Percentiles rank a stretch among this genome's conserved stretches.
phyloP scores from a whole-genome alignment of 2,329 filamentous ascomycete genomes.

The Penicillium sp. region DNA sequence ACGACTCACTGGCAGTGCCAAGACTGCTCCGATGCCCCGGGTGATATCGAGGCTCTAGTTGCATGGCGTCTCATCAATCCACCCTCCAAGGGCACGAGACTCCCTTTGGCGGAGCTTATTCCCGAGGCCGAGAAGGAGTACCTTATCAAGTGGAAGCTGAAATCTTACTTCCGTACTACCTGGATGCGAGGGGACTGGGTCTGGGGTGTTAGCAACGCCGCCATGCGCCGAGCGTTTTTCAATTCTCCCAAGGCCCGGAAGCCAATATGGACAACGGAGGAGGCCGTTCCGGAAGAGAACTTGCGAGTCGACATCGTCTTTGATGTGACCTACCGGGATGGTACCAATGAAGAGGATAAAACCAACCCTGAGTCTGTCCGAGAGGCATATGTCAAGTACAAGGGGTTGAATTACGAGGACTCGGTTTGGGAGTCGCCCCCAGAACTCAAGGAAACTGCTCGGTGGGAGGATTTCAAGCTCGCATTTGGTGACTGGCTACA shows the following conservation, averaged over 20 bases:
- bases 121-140: conserved; percentile 84
- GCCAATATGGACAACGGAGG: conserved; percentile 69
- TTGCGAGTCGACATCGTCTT: conserved; percentile 88
- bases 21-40: conserved; percentile 66
- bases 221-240: conserved; percentile 73
- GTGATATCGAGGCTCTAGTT: conserved; percentile 75
- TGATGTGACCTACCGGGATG: conserved; percentile 68
- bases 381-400: conserved; percentile 82
- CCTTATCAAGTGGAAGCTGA: conserved; percentile 80
- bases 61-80: conserved; percentile 78
- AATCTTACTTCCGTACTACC: conserved; percentile 76
- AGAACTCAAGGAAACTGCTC: conserved; percentile 56
- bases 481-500: conserved; percentile 87
- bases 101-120: conserved; percentile 55
- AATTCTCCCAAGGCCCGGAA: conserved; percentile 64
- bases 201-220: conserved; percentile 64
- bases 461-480: conserved; percentile 76
- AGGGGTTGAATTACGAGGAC: conserved; percentile 88
- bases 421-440: conserved; percentile 87
- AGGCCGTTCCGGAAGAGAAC: conserved; percentile 86
- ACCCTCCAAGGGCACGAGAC: conserved; percentile 50
- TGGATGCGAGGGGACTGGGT: conserved; percentile 94
- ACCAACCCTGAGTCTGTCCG: conserved; percentile 72
- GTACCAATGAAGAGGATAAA: conserved; percentile 60
- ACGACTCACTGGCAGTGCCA: conserved; percentile 75